A percentile compares a stretch with the other conserved stretches of the same genome.
phyloP scores from a whole-genome alignment of 495 filamentous ascomycete species.

The Podospora fimiseda region DNA sequence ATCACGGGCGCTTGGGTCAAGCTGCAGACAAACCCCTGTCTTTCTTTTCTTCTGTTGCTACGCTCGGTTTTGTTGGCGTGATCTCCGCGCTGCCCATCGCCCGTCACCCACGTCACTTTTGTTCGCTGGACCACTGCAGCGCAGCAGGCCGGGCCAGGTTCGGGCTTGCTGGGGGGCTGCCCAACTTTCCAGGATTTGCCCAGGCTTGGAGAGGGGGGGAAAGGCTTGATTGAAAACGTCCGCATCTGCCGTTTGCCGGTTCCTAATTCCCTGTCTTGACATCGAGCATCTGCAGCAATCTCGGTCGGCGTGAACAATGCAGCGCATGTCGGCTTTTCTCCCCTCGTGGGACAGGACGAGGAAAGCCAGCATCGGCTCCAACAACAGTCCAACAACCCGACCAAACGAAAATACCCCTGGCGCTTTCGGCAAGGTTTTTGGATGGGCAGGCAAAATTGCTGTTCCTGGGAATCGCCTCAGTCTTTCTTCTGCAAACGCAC shows the following conservation, averaged over 20 bases:
- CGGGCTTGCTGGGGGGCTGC: neutral
- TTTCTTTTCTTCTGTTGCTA: conserved; percentile 4
- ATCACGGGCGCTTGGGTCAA: conserved; percentile 5
- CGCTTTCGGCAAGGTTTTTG: conserved; percentile 38
- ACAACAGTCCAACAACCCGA: conserved; percentile 8
- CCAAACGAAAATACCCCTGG: conserved; percentile 20
- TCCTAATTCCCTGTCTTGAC: neutral
- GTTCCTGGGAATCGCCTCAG: conserved; percentile 31
- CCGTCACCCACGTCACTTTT: conserved; percentile 16
- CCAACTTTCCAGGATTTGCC: conserved; percentile 2
- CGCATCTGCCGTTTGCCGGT: neutral
- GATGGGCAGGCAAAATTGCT: conserved; percentile 41
- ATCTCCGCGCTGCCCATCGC: conserved; percentile 6
- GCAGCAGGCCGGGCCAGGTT: conserved; percentile 1
- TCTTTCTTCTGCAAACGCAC: conserved; percentile 41
- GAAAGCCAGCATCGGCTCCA: conserved; percentile 21
- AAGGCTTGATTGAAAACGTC: conserved; percentile 1
- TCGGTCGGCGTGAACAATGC: no score
- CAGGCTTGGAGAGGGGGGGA: no score
- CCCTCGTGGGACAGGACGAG: conserved; percentile 44
- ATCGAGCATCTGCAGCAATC: neutral
- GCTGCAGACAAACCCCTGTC: conserved; percentile 7
- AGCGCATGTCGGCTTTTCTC: conserved; percentile 46
- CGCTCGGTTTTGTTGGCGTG: conserved; percentile 17
- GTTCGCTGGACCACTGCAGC: conserved; percentile 1